phyloP scores from a whole-genome alignment of 345 rosid genomes.

The Eucalyptus curtisii region DNA sequence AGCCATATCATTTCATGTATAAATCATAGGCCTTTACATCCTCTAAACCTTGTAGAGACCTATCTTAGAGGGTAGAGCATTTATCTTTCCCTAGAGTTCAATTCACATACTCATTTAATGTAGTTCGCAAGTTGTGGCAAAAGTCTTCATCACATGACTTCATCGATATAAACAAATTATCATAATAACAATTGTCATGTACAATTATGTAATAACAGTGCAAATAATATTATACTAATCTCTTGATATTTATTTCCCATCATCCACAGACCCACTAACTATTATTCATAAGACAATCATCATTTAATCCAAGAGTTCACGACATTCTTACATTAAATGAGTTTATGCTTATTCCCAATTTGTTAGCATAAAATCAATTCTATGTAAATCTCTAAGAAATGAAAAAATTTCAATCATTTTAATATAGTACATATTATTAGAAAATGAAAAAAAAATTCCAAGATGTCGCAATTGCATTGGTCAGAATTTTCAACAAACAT shows the following conservation, averaged over 20 bases:
- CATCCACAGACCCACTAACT: background rate
- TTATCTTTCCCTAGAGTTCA: background rate
- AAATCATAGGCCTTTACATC: background rate
- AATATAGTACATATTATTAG: background rate
- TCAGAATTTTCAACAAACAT: background rate
- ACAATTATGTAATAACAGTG: too few species aligned
- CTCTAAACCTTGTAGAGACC: background rate
- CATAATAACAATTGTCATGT: too few species aligned
- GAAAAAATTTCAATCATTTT: background rate
- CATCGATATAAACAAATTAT: background rate
- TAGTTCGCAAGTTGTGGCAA: background rate
- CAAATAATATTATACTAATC: background rate
- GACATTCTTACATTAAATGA: background rate
- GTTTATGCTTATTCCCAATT: background rate
- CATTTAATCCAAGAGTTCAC: background rate
- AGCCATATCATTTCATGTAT: background rate
- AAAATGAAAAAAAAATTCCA: background rate
- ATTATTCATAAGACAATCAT: background rate
- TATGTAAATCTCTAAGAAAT: too few species aligned
- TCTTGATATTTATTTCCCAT: background rate
- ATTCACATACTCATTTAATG: background rate
- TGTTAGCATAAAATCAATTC: too few species aligned
- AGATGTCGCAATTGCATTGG: background rate
- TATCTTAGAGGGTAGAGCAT: background rate
- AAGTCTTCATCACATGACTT: background rate